Base-by-base conservation (phyloP, 441 rosid species). In the Bocquillonia castaneifolia region DNA sequence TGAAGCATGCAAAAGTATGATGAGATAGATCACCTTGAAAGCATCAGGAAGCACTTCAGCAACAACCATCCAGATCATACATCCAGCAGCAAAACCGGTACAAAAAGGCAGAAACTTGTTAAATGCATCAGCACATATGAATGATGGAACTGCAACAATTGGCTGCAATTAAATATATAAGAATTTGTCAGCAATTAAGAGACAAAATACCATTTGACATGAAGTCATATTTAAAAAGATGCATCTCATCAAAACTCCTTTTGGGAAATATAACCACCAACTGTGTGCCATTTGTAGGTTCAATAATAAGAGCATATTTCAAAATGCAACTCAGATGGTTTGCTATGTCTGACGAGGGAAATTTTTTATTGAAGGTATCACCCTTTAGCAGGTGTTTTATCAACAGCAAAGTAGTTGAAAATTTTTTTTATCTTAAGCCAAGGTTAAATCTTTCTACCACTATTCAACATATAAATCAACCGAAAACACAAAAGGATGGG, bases 61-160 rank as follows among this genome's bases (percentile, higher is more conserved):
- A 80, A 95, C 79, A 64, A 95, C 99, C 98, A 95, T 95, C 99
- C 99, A 92, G 55, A 95, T 89, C 99, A 95, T 95, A 74, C 99
- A 95, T 42, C 98, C 99, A 77, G 98, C 99, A 59, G 99, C 98
- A 84, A 95, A 95, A 68, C 99, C 98, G 54, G 99, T 92, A 70
- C 99, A 95, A 74, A 95, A 95, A 54, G 99, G 99, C 70, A 92
- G 84, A 77, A 92, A 82, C 74, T 92, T 95, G 86, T 81, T 89
- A 72, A 95, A 95, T 42, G 97, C 88, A 85, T 88, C 99, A 32
- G 99, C 99, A 55, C 99, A 95, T 51, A 95, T 84, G 71, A 92
- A 95, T 13, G 98, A 89, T 64, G 99, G 99, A 81, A 95, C 98
- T 29, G 97, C 99, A 26, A 95, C 96, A 20, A 95, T 76, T 70